Percentiles rank a stretch among this genome's conserved stretches.
Evolutionary conservation across 768 basidiomycete species (phyloP).

Genomic region (Tremella fuciformis): DNA sequence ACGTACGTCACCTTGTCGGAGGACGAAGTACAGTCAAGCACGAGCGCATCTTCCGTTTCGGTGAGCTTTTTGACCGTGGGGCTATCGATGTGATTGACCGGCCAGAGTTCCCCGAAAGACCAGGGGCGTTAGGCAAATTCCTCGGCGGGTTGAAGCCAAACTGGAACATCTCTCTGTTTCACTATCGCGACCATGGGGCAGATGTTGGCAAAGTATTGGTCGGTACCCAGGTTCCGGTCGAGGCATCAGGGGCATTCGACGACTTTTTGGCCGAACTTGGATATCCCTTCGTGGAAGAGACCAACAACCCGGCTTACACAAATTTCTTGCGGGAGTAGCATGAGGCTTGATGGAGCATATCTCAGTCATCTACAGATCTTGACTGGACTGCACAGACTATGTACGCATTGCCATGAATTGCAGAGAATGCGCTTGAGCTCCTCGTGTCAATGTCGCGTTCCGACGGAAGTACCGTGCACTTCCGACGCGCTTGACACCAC

Average conservation of each 20-base stretch:
- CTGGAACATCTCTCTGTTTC: constrained; percentile 96
- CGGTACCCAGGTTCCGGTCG: constrained; percentile 82
- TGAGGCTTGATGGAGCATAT: neutral
- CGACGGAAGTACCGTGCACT: no score
- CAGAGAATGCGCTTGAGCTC: no score
- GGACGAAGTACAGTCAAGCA: constrained; percentile 72
- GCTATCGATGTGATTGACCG: neutral
- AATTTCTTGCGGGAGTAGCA: constrained; percentile 41
- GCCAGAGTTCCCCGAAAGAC: constrained; percentile 92
- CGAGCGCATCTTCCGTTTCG: constrained; percentile 89
- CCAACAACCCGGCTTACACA: constrained; percentile 78
- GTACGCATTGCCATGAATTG: no score
- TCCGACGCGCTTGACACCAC: no score
- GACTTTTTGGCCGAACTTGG: constrained; percentile 72
- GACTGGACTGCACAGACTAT: no score
- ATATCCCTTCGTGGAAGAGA: constrained; percentile 90
- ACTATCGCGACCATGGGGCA: constrained; percentile 98
- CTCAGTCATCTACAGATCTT: no score
- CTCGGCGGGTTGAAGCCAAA: constrained; percentile 72
- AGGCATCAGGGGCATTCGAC: constrained; percentile 66
- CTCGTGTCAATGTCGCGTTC: no score
- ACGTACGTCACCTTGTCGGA: constrained; percentile 91
- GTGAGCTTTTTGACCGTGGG: no score
- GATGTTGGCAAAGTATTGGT: constrained; percentile 91
- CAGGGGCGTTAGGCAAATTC: constrained; percentile 86